Base-by-base conservation (phyloP, 257 asterid species). In the Solanum chiquidenum region DNA sequence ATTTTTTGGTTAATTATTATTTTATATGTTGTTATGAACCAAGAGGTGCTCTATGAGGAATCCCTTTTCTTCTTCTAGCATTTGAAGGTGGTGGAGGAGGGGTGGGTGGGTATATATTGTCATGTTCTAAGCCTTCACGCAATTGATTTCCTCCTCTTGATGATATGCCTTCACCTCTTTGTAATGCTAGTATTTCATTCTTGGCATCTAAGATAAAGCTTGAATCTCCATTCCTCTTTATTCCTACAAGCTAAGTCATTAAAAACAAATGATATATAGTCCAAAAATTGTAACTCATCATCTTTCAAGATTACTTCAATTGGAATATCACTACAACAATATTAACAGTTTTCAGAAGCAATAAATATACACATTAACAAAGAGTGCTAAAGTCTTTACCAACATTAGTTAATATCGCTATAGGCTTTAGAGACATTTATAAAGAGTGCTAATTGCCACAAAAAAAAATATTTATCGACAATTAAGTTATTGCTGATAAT, bases 21-120 rank as follows among this genome's bases (percentile, higher is more conserved):
- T 33, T 88, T 44, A 25, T n/a, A 38, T 10, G 23, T 5, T 11
- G 87, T 92, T 90, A 94, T 87, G 98, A 94, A 75, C 94, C 92
- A 90, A 97, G 93, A 58, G 99, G 99, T 35, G 99, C 99, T 91
- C 99, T 93, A 87, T 91, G 99, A 75, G 99, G 99, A 87, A 96
- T 93, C 86, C 99, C 99, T 86, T 97, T 97, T 92, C 99, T 95
- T 93, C 99, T 95, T 90, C 99, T 95, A 92, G 95, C 90, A 87
- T 13, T 91, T 16, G 98, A 93, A 89, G 95, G 90, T 52, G 95
- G 94, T 11, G 95, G 91, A 75, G 98, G 94, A 69, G 98, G 98
- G 88, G 98, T 95, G 94, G 95, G 90, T 92, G 96, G 98, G 94
- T 88, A 93, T 88, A 95, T 95, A 52, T 52, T 52, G 96, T 94